Base-by-base conservation (phyloP, 2,329 filamentous ascomycete species). In the Thermomyces lanuginosus region DNA sequence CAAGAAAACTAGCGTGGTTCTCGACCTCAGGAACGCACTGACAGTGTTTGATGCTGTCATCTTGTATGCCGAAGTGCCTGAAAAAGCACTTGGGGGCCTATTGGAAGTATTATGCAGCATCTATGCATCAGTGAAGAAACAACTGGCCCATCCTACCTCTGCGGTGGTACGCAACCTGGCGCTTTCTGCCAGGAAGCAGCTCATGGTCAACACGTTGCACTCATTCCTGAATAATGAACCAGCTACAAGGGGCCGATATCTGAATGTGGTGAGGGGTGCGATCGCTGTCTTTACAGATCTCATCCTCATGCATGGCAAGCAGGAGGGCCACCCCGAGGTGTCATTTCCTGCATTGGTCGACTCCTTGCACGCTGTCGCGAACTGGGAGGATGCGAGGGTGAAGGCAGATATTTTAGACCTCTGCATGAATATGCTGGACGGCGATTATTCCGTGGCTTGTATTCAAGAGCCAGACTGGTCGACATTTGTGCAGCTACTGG, bases 91-190 rank as follows among this genome's bases (percentile, higher is more conserved):
- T 24, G 31, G 43, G 18, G 38, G 44, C 15, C 36, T 58, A 25
- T 36, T 58, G 15, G 53, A 58, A 29, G 51, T 58, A 16, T 39
- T 58, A 18, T 58, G 53, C 42, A 56, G 51, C 32, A 58, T 58
- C 14, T 53, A 56, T 39, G 51, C 52, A 18, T 57, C 53, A 11
- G 54, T 58, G 16, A 57, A 53, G 30, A 45, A 53, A 17, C n/a
- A n/a, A n/a, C 36, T 58, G 12, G 53, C 53, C 16, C 53, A 53
- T 4, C 54, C 53, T 13, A 58, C 54, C 1, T 55, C 54, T 9
- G 43, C 52, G 28, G 51, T 49, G 15, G 54, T 57, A 16, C 50
- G 54, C 20, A 56, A 50, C 32, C 32, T 58, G 9, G 51, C 49
- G 7, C 56, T 53, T 32, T 57, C 54, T 9, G 41, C 39, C 14